Evolutionary conservation across 106 monocot genomes (phyloP).

Genomic region (Platanthera guangdongensis): DNA sequence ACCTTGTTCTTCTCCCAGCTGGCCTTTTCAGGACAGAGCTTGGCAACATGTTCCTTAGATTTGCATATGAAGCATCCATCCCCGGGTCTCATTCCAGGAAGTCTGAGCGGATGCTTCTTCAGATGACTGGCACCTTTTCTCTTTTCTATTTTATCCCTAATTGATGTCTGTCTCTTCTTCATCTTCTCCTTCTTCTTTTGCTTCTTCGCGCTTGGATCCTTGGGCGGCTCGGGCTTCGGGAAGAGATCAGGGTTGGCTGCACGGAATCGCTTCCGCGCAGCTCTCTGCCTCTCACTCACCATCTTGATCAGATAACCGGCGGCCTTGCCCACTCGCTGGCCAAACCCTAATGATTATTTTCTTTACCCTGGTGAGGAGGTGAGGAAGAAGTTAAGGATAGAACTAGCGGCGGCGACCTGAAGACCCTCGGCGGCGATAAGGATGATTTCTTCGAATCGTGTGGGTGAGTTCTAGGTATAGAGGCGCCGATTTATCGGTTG

Average conservation of each 20-base stretch:
- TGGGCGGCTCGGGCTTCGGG: slow-evolving; percentile 26
- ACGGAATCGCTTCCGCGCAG: slow-evolving; percentile 63
- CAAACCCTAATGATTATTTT: not conserved
- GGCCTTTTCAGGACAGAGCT: slow-evolving; percentile 68
- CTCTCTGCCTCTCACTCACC: slow-evolving; percentile 73
- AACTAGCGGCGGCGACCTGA: not conserved
- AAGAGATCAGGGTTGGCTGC: slow-evolving; percentile 54
- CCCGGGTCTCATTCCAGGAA: slow-evolving; percentile 85
- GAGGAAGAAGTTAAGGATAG: not conserved
- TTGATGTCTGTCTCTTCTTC: slow-evolving; percentile 17
- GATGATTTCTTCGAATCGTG: not conserved
- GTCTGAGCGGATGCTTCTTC: slow-evolving; percentile 66
- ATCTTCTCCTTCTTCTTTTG: slow-evolving; percentile 38
- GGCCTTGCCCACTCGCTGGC: not conserved
- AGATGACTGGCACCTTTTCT: slow-evolving; percentile 5
- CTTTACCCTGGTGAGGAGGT: not conserved
- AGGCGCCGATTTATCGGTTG: too few species aligned
- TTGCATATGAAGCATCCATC: slow-evolving; percentile 96
- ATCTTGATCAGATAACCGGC: slow-evolving; percentile 26
- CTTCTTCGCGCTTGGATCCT: slow-evolving; percentile 9
- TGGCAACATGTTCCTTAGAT: slow-evolving; percentile 66
- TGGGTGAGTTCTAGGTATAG: not conserved
- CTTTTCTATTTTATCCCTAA: slow-evolving; percentile 8
- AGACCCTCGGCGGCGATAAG: not conserved
- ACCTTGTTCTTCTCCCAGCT: slow-evolving; percentile 93